Evolutionary conservation across 163 green algal species (phyloP), one percentile per base, ranked within the genome.

Genomic region (Coccomyxa subellipsoidea): DNA sequence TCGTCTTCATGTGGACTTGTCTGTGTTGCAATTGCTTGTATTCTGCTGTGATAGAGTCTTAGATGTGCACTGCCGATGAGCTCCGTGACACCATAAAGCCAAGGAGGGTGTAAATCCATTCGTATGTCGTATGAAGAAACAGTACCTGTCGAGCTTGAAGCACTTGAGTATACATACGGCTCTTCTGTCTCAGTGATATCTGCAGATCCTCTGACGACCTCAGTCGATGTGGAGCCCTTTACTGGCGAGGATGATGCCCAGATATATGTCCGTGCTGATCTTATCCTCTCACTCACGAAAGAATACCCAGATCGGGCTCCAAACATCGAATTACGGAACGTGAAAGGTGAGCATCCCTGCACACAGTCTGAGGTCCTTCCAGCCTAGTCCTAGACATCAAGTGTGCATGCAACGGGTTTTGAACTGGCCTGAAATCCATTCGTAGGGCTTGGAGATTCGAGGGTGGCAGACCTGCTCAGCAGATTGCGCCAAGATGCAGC

Each of bases 381-480:
- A n/a, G n/a, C n/a, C n/a, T n/a, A n/a, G n/a, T n/a, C n/a, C n/a
- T n/a, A n/a, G n/a, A n/a, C n/a, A n/a, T n/a, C n/a, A n/a, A n/a
- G n/a, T n/a, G n/a, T n/a, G n/a, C n/a, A n/a, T n/a, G n/a, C n/a
- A n/a, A n/a, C n/a, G n/a, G n/a, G n/a, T 12, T 59, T 59, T 59
- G 4, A 59, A 59, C 47, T 59, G 15, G 8, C 8, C 69, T 35
- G 0, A 15, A 35, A 4, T 35, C 25, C 25, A 77, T n/a, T 23
- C 73, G 38, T 27, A 83, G 79, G 79, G 18, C 73, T 83, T 31
- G 76, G 79, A 36, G 79, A 83, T 69, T 36, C n/a, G 38, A 72
- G 79, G 37, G 77, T 78, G 27, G 69, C 34, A 29, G 27, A 38
- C 15, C 66, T 83, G 38, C 53, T 83, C 12, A 29, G 37, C 9